Evolutionary conservation across 2,329 filamentous ascomycete species (phyloP).

Genomic region (Aspergillus spinulosporus): DNA sequence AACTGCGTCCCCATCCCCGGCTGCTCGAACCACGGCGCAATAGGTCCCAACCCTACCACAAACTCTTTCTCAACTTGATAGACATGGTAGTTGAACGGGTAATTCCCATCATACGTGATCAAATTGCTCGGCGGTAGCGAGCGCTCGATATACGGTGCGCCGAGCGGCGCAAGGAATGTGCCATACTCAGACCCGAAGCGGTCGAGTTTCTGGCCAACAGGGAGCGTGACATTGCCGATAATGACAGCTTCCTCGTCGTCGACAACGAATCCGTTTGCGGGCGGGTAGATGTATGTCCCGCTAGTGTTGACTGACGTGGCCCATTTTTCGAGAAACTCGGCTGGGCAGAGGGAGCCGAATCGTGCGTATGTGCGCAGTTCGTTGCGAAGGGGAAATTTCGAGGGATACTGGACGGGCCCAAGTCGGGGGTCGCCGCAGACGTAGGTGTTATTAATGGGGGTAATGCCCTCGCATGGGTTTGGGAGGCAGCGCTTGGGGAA

Average conservation of each 20-base stretch:
- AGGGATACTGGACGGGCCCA: conserved; percentile 38
- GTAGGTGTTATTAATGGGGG: conserved; percentile 31
- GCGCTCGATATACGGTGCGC: conserved; percentile 50
- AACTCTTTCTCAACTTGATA: conserved; percentile 48
- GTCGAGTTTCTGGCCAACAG: conserved; percentile 48
- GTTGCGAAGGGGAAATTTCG: conserved; percentile 32
- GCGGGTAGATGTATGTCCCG: conserved; percentile 42
- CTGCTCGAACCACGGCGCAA: conserved; percentile 54
- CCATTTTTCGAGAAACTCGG: conserved; percentile 37
- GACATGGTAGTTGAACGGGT: conserved; percentile 53
- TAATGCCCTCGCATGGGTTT: conserved; percentile 36
- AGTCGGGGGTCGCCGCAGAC: conserved; percentile 44
- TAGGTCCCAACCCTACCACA: conserved; percentile 46
- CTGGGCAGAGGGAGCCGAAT: conserved; percentile 45
- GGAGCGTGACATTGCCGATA: conserved; percentile 44
- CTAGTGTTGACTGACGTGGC: conserved; percentile 7
- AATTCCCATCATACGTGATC: conserved; percentile 37
- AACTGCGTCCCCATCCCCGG: conserved; percentile 49
- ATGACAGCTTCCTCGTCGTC: conserved; percentile 40
- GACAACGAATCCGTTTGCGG: conserved; percentile 45
- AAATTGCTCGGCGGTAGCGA: conserved; percentile 51
- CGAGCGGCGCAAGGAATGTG: conserved; percentile 45
- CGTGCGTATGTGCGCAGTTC: conserved; percentile 39
- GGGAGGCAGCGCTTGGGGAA: conserved; percentile 21
- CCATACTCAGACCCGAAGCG: conserved; percentile 52